These are phyloP conservation scores for Corynascus novoguineensis DNA, from an alignment of 495 filamentous ascomycete species.

Conservation along the genomic window DNA sequence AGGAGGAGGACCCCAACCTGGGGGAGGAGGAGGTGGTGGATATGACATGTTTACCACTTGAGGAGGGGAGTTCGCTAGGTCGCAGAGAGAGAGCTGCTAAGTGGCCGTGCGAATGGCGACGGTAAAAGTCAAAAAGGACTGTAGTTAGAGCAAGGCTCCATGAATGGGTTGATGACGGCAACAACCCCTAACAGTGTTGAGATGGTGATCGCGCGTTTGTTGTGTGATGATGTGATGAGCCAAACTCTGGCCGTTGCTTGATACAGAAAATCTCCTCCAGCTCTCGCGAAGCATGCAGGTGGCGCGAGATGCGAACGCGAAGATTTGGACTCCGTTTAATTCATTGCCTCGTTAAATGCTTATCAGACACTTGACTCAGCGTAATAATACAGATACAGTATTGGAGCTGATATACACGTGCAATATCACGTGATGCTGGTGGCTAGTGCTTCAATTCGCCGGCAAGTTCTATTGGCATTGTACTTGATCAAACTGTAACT, in stretches of 20 bases:
- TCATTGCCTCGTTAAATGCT: neutral
- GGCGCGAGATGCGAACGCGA: conserved; percentile 24
- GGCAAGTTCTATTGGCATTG: too few species aligned
- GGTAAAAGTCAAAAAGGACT: neutral
- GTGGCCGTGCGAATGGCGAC: neutral
- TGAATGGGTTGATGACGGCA: conserved; percentile 1
- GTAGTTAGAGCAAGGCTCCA: conserved; percentile 5
- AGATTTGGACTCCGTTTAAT: neutral
- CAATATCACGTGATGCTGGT: neutral
- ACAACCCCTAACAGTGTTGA: conserved; percentile 16
- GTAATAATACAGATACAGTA: neutral
- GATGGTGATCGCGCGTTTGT: conserved; percentile 16
- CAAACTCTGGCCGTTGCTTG: conserved; percentile 24
- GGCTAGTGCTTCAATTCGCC: too few species aligned
- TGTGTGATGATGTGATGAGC: conserved; percentile 20
- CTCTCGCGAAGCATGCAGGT: conserved; percentile 22
- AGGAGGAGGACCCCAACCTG: conserved; percentile 47
- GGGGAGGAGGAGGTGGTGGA: conserved; percentile 55
- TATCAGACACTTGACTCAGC: neutral
- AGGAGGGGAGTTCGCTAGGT: conserved; percentile 21
- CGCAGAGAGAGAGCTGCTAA: neutral
- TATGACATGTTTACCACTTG: too few species aligned
- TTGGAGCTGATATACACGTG: conserved; percentile 1
- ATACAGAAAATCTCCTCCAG: conserved; percentile 25
- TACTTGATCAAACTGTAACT: too few species aligned